phyloP scores from a whole-genome alignment of 306 rosid genomes.

The Trifolium pratense region DNA sequence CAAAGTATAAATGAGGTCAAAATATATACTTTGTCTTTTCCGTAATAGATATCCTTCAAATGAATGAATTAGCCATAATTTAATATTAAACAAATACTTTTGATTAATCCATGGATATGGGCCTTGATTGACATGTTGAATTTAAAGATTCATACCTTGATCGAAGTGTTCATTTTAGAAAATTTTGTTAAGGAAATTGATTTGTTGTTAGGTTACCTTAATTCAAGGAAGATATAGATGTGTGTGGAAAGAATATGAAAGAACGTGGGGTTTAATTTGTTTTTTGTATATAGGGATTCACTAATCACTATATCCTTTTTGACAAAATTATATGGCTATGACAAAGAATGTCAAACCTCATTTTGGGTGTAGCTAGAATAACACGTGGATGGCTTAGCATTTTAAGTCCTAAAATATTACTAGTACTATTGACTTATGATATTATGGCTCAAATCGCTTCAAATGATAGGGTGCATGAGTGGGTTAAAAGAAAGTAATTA shows the following conservation, averaged over 20 bases:
- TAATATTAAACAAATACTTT: constrained; percentile 13
- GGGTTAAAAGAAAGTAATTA: constrained; percentile 32
- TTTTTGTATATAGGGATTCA: neutral
- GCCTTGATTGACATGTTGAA: constrained; percentile 21
- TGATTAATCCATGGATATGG: constrained; percentile 1
- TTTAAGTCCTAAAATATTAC: constrained; percentile 17
- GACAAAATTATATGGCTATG: constrained; percentile 50
- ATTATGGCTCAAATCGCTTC: neutral
- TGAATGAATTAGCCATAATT: constrained; percentile 26
- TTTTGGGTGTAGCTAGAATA: constrained; percentile 38
- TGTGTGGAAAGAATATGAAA: constrained; percentile 40
- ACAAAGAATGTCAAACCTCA: constrained; percentile 45
- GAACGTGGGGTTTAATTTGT: constrained; percentile 37
- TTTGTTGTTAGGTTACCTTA: constrained; percentile 49
- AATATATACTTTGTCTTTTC: constrained; percentile 20
- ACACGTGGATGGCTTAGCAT: constrained; percentile 32
- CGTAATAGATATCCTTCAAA: constrained; percentile 14
- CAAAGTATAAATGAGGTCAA: constrained; percentile 43
- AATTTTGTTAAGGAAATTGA: constrained; percentile 26
- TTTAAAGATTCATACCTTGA: constrained; percentile 44
- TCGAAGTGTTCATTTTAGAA: constrained; percentile 47
- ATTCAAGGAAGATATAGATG: constrained; percentile 47
- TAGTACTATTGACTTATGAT: neutral
- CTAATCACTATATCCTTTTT: constrained; percentile 22
- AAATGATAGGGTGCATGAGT: constrained; percentile 1